Conservation (phyloP, 2,329 filamentous ascomycete species). For the Trichoderma sp. region DNA sequence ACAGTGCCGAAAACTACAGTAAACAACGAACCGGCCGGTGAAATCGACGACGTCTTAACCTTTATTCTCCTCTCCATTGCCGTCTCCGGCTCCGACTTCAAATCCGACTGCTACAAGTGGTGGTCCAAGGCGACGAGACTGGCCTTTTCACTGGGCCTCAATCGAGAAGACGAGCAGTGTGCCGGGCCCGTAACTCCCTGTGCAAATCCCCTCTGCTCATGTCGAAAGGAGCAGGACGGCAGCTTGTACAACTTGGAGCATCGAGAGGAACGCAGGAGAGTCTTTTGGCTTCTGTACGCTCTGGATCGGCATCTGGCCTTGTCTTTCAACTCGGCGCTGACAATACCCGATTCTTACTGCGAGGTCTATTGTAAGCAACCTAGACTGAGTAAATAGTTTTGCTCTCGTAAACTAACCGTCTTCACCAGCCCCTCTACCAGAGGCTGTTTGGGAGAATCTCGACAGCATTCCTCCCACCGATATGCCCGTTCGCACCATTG, state of each 20-base stretch:
- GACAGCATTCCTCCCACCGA: slow-evolving; percentile 36
- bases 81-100: slow-evolving; percentile 51
- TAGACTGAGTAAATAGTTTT: background rate
- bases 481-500: slow-evolving; percentile 40
- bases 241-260: slow-evolving; percentile 42
- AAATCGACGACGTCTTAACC: slow-evolving; percentile 48
- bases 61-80: slow-evolving; percentile 49
- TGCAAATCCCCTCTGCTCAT: slow-evolving; percentile 38
- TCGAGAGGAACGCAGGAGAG: slow-evolving; percentile 48
- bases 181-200: slow-evolving; percentile 34
- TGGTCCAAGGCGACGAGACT: slow-evolving; percentile 47
- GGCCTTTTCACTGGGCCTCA: slow-evolving; percentile 42
- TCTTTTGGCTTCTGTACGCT: slow-evolving; percentile 52
- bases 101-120: slow-evolving; percentile 51
- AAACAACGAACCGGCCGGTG: slow-evolving; percentile 40
- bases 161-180: slow-evolving; percentile 42
- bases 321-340: slow-evolving; percentile 48
- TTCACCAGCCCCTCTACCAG: slow-evolving; percentile 41
- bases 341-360: slow-evolving; percentile 50
- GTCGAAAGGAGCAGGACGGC: slow-evolving; percentile 34
- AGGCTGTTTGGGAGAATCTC: slow-evolving; percentile 44
- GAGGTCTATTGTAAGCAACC: slow-evolving; percentile 40
- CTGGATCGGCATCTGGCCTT: slow-evolving; percentile 51
- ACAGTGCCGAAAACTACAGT: slow-evolving; percentile 36
- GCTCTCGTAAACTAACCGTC: background rate